These are phyloP conservation scores for Lepiota venenata DNA, from an alignment of 768 basidiomycete genomes.

Conservation along the genomic window DNA sequence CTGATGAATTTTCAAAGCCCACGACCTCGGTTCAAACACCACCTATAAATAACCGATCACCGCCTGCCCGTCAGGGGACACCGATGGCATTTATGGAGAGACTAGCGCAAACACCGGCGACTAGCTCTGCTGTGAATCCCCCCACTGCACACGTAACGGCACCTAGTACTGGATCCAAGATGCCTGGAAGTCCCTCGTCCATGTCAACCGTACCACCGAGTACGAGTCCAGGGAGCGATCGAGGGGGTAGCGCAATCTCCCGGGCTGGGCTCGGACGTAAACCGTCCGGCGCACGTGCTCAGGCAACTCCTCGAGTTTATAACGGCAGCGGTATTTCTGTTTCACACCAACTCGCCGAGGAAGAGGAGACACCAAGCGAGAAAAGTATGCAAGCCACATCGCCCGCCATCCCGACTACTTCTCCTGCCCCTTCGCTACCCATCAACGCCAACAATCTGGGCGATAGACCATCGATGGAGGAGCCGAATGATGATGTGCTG, in stretches of 20 bases:
- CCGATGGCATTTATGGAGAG: conserved; percentile 35
- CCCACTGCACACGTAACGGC: not conserved
- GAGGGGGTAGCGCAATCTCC: conserved; percentile 14
- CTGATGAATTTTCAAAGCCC: not conserved
- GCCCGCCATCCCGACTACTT: not conserved
- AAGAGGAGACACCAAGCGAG: conserved; percentile 26
- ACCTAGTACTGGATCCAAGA: not conserved
- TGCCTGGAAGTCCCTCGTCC: not conserved
- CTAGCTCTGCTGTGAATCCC: conserved; percentile 17
- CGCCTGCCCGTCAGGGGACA: conserved; percentile 30
- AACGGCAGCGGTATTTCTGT: conserved; percentile 33
- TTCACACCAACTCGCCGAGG: conserved; percentile 28
- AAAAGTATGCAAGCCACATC: conserved; percentile 4
- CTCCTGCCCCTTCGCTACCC: not conserved
- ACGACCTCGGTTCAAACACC: not conserved
- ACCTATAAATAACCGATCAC: conserved; percentile 15
- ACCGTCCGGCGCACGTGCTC: conserved; percentile 83
- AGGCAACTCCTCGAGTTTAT: conserved; percentile 38
- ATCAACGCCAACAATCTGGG: conserved; percentile 5
- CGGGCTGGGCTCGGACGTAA: conserved; percentile 58
- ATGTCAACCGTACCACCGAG: not conserved
- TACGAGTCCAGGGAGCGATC: conserved; percentile 3
- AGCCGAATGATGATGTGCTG: conserved; percentile 65
- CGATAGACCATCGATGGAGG: conserved; percentile 30
- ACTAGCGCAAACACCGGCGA: conserved; percentile 17